Percentiles rank a stretch among this genome's conserved stretches.
These are phyloP conservation scores for Coniosporium apollinis DNA, from an alignment of 495 filamentous ascomycete genomes.

Conservation along the genomic window DNA sequence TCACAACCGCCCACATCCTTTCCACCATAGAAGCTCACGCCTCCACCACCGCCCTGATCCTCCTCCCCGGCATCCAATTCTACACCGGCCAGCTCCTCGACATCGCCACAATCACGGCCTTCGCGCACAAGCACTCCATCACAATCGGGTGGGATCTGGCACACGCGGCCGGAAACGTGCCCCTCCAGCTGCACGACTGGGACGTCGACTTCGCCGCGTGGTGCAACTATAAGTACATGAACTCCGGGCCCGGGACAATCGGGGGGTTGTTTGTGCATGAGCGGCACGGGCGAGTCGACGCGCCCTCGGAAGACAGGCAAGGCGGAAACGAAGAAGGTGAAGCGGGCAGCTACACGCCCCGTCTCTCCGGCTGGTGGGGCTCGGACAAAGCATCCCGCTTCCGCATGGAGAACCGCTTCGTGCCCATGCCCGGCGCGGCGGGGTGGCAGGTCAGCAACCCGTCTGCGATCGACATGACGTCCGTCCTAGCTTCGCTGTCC, in stretches of 20 bases:
- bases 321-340: constrained; percentile 15
- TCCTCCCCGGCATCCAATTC: constrained; percentile 86
- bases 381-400: constrained; percentile 62
- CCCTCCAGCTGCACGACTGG: constrained; percentile 74
- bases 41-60: constrained; percentile 54
- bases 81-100: constrained; percentile 89
- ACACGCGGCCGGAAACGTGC: constrained; percentile 85
- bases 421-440: constrained; percentile 50
- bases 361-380: constrained; percentile 85
- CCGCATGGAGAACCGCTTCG: constrained; percentile 60
- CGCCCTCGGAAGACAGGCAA: neutral
- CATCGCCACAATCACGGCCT: constrained; percentile 64
- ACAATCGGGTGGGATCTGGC: constrained; percentile 89
- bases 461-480: constrained; percentile 46
- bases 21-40: constrained; percentile 63
- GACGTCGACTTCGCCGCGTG: constrained; percentile 91
- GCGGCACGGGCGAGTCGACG: constrained; percentile 28
- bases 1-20: constrained; percentile 60
- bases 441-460: constrained; percentile 60
- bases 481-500: constrained; percentile 58
- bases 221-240: constrained; percentile 97
- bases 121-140: constrained; percentile 61
- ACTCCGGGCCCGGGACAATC: constrained; percentile 76
- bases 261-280: constrained; percentile 79
- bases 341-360: constrained; percentile 29